phyloP scores from a whole-genome alignment of 352 stramenopile genomes.

The Globisporangium lucens region DNA sequence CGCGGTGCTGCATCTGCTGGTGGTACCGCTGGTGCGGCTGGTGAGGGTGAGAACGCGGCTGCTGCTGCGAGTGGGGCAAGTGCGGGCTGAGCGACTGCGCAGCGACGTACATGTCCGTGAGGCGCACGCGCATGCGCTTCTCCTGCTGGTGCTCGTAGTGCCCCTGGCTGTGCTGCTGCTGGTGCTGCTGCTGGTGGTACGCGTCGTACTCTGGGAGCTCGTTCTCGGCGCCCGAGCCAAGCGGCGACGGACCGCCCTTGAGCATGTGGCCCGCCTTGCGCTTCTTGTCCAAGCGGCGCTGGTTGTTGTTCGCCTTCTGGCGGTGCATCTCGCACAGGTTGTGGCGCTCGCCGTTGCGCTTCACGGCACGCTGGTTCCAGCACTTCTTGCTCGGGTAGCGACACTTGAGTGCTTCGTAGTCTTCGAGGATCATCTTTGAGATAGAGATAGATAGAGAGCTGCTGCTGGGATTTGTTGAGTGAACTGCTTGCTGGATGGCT shows the following conservation, averaged over 20 bases:
- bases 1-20: neutral
- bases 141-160: slow-evolving; percentile 10
- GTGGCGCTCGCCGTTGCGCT: slow-evolving; percentile 81
- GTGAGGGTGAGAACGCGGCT: neutral
- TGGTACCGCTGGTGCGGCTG: neutral
- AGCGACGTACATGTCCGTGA: slow-evolving; percentile 15
- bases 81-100: slow-evolving; percentile 14
- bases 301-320: slow-evolving; percentile 79
- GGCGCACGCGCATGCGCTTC: slow-evolving; percentile 13
- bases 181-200: slow-evolving; percentile 4
- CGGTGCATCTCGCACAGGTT: slow-evolving; percentile 86
- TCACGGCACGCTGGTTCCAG: slow-evolving; percentile 74
- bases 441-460: neutral
- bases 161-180: neutral
- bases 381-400: slow-evolving; percentile 83
- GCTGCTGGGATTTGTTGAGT: neutral
- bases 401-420: slow-evolving; percentile 45
- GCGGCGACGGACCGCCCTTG: neutral
- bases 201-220: slow-evolving; percentile 8
- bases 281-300: slow-evolving; percentile 75
- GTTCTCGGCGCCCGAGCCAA: neutral
- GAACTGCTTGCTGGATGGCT: too few species aligned
- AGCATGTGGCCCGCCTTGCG: slow-evolving; percentile 47
- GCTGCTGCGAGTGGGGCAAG: neutral
- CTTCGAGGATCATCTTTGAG: slow-evolving; percentile 8